phyloP scores from a whole-genome alignment of 495 filamentous ascomycete species.

The Apiosordaria backusii region DNA sequence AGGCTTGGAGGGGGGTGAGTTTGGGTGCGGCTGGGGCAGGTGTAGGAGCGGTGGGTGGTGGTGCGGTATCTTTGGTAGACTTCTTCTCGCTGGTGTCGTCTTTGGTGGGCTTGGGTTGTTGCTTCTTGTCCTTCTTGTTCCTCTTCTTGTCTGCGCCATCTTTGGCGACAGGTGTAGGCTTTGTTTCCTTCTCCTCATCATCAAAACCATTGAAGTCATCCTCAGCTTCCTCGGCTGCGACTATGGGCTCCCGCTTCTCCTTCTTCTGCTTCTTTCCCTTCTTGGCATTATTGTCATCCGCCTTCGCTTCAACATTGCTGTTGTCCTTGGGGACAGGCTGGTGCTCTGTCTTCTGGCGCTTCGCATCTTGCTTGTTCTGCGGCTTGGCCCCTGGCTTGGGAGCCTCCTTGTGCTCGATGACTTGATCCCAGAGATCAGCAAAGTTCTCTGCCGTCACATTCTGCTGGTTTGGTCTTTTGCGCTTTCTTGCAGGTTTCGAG shows the following conservation, averaged over 20 bases:
- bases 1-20: slow-evolving; percentile 85
- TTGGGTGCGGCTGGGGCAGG: slow-evolving; percentile 39
- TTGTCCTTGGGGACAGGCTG: not conserved
- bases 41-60: slow-evolving; percentile 14
- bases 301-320: not conserved
- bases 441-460: slow-evolving; percentile 69
- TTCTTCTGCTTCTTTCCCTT: slow-evolving; percentile 38
- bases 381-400: slow-evolving; percentile 20
- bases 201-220: slow-evolving; percentile 2
- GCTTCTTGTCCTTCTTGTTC: slow-evolving; percentile 15
- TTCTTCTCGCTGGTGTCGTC: slow-evolving; percentile 8
- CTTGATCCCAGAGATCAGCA: slow-evolving; percentile 67
- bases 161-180: slow-evolving; percentile 1
- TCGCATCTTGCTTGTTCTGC: slow-evolving; percentile 27
- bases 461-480: slow-evolving; percentile 55
- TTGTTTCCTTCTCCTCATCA: slow-evolving; percentile 7
- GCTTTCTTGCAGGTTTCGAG: slow-evolving; percentile 46
- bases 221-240: not conserved
- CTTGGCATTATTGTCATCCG: slow-evolving; percentile 29
- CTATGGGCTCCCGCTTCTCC: slow-evolving; percentile 16
- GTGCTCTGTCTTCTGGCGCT: not conserved
- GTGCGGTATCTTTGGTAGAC: slow-evolving; percentile 15
- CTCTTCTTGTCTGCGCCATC: not conserved
- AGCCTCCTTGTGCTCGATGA: slow-evolving; percentile 64
- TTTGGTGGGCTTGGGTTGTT: slow-evolving; percentile 7